These are phyloP conservation scores for Vishniacozyma victoriae DNA, from an alignment of 768 basidiomycete species.

Conservation along the genomic window DNA sequence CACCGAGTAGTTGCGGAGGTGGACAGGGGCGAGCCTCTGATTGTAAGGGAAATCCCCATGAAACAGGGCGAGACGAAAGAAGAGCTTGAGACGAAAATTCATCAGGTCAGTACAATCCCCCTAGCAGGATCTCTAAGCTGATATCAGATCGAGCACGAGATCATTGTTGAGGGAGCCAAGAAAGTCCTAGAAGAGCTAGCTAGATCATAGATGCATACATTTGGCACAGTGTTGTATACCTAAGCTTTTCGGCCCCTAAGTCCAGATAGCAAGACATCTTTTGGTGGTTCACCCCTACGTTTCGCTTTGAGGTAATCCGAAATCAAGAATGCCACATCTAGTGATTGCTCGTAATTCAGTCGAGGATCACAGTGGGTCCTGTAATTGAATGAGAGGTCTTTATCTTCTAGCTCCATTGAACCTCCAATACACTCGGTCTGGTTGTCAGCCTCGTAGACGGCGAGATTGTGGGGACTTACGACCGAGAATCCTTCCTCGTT, in stretches of 20 bases:
- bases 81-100: conserved; percentile 69
- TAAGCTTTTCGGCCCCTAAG: conserved; percentile 22
- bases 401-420: conserved; percentile 87
- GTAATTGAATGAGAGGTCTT: conserved; percentile 82
- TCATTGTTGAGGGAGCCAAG: conserved; percentile 79
- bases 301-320: conserved; percentile 73
- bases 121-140: neutral
- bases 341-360: conserved; percentile 85
- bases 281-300: conserved; percentile 48
- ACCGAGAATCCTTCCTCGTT: conserved; percentile 88
- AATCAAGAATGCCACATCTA: conserved; percentile 85
- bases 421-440: conserved; percentile 89
- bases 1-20: conserved; percentile 90
- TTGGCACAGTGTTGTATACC: too few relatives aligned
- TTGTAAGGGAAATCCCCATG: conserved; percentile 73
- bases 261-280: conserved; percentile 38
- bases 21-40: conserved; percentile 80
- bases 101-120: conserved; percentile 49
- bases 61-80: conserved; percentile 65
- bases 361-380: conserved; percentile 93
- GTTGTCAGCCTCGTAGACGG: neutral
- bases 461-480: conserved; percentile 19
- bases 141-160: conserved; percentile 65
- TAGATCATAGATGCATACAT: neutral
- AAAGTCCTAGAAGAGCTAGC: conserved; percentile 55